Conservation (phyloP, 352 stramenopile species). For the Phytophthora citricola region DNA sequence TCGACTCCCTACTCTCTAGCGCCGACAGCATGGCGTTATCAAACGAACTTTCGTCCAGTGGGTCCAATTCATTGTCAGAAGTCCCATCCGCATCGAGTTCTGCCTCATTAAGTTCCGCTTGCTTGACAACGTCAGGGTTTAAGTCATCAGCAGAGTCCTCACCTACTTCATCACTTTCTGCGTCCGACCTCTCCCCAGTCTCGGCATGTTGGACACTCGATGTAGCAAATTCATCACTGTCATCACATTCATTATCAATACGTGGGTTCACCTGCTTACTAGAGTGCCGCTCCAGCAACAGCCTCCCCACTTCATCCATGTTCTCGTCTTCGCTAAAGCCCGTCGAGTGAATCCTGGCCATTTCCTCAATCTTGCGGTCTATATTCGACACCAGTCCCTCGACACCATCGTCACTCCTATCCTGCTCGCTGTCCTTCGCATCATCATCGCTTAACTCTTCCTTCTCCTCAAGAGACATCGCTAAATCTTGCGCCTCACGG, state of each 20-base stretch:
- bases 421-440: slow-evolving; percentile 18
- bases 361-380: slow-evolving; percentile 25
- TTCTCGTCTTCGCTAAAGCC: slow-evolving; percentile 28
- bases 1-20: slow-evolving; percentile 8
- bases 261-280: slow-evolving; percentile 30
- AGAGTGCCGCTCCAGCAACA: slow-evolving; percentile 34
- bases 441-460: slow-evolving; percentile 32
- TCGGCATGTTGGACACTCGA: slow-evolving; percentile 17
- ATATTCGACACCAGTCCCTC: slow-evolving; percentile 21
- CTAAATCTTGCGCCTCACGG: slow-evolving; percentile 31
- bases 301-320: slow-evolving; percentile 37
- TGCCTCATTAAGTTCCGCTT: slow-evolving; percentile 9
- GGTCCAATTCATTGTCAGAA: slow-evolving; percentile 19
- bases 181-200: slow-evolving; percentile 13
- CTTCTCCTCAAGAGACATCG: slow-evolving; percentile 30
- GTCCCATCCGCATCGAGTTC: slow-evolving; percentile 7
- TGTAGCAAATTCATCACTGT: slow-evolving; percentile 40
- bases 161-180: slow-evolving; percentile 17
- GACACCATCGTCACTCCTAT: slow-evolving; percentile 34
- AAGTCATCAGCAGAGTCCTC: slow-evolving; percentile 25
- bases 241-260: slow-evolving; percentile 47
- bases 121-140: slow-evolving; percentile 1
- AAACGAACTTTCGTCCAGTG: slow-evolving; percentile 29
- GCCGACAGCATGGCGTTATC: slow-evolving; percentile 22
- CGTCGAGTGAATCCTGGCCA: slow-evolving; percentile 18